Conservation (phyloP, 805 yeast species). For the Candida parachauliodes region DNA sequence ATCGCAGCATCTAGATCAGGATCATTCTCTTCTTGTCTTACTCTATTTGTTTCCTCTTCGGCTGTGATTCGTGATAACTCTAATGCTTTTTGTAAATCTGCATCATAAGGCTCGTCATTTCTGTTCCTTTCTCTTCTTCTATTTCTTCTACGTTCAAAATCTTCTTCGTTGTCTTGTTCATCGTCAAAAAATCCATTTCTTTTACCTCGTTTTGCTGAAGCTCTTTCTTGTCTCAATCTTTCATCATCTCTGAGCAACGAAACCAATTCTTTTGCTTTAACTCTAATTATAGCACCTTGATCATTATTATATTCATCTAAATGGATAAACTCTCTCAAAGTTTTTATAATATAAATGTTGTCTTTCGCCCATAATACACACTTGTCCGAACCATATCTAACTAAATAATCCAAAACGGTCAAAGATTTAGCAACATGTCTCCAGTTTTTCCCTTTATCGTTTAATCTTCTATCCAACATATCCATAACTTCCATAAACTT, state of each 20-base stretch:
- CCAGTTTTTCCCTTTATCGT: slow-evolving; percentile 97
- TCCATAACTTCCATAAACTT: slow-evolving; percentile 91
- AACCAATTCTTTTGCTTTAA: slow-evolving; percentile 86
- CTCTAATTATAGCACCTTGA: slow-evolving; percentile 82
- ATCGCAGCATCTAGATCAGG: slow-evolving; percentile 68
- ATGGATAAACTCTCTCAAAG: slow-evolving; percentile 84
- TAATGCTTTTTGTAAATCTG: slow-evolving; percentile 73
- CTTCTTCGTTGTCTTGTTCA: slow-evolving; percentile 15
- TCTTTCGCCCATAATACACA: slow-evolving; percentile 91
- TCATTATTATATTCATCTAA: slow-evolving; percentile 75
- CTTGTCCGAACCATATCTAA: slow-evolving; percentile 80
- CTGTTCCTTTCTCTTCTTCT: slow-evolving; percentile 21
- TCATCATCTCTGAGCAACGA: slow-evolving; percentile 78
- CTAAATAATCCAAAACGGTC: slow-evolving; percentile 83
- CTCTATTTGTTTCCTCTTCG: slow-evolving; percentile 62
- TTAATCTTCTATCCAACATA: slow-evolving; percentile 84
- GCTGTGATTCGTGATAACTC: slow-evolving; percentile 80
- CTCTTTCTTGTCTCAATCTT: slow-evolving; percentile 68
- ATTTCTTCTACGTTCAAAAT: slow-evolving; percentile 28
- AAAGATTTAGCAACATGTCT: slow-evolving; percentile 90
- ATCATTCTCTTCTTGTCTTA: slow-evolving; percentile 45
- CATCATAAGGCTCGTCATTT: slow-evolving; percentile 51
- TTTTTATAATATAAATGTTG: slow-evolving; percentile 81
- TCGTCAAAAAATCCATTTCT: slow-evolving; percentile 14
- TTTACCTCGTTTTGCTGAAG: slow-evolving; percentile 26